phyloP scores from a whole-genome alignment of 2,329 filamentous ascomycete species.

The Escovopsis sp. region DNA sequence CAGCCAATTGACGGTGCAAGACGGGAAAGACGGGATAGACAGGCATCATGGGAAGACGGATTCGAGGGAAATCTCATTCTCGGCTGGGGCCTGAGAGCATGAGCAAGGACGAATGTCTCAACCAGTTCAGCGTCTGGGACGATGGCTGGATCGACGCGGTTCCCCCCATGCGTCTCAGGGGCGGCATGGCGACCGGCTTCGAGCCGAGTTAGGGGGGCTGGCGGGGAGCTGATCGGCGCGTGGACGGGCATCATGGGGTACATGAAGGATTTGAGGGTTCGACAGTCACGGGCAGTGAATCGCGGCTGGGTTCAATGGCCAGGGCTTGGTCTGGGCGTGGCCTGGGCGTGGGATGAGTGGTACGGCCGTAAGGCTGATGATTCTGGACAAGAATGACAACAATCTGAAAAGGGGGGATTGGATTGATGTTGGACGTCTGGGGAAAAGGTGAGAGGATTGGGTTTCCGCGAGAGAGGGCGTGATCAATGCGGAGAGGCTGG shows the following conservation, averaged over 20 bases:
- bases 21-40: slow-evolving; percentile 11
- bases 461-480: slow-evolving; percentile 23
- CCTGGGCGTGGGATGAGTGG: no score
- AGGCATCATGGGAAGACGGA: slow-evolving; percentile 21
- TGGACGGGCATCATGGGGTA: slow-evolving; percentile 37
- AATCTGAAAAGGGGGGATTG: slow-evolving; percentile 12
- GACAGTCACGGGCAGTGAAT: slow-evolving; percentile 30
- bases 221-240: slow-evolving; percentile 19
- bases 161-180: slow-evolving; percentile 24
- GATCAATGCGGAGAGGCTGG: slow-evolving; percentile 19
- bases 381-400: slow-evolving; percentile 24
- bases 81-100: slow-evolving; percentile 35
- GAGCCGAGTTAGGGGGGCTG: slow-evolving; percentile 22
- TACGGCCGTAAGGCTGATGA: slow-evolving; percentile 30
- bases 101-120: slow-evolving; percentile 25
- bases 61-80: slow-evolving; percentile 33
- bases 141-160: slow-evolving; percentile 28
- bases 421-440: slow-evolving; percentile 24
- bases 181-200: slow-evolving; percentile 28
- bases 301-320: slow-evolving; percentile 34
- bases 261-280: slow-evolving; percentile 27
- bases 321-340: slow-evolving; percentile 41
- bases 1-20: no score
- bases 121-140: slow-evolving; percentile 31
- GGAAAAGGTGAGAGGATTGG: slow-evolving; percentile 24